Conservation (phyloP, 345 rosid genomes). For the Populus euphratica region DNA sequence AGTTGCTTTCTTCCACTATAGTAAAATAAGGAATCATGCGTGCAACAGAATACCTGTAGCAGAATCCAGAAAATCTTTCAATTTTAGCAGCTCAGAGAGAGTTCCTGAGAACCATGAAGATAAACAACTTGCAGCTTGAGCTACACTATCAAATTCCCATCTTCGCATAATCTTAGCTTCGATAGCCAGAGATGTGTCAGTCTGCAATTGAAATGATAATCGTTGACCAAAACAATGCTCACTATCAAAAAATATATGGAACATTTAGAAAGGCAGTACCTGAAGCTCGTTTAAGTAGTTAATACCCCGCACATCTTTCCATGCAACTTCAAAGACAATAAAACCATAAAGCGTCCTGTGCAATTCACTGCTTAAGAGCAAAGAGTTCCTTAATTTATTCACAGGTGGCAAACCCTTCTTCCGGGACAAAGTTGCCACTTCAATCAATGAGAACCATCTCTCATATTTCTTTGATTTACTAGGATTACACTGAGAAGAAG, state of each 20-base stretch:
- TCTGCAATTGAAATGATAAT: constrained; percentile 46
- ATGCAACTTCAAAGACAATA: constrained; percentile 83
- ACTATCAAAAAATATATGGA: background rate
- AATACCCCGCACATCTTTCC: constrained; percentile 81
- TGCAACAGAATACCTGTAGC: constrained; percentile 45
- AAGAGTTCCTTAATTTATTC: constrained; percentile 58
- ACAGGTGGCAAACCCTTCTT: constrained; percentile 60
- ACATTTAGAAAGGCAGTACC: constrained; percentile 43
- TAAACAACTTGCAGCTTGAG: constrained; percentile 61
- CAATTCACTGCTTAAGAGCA: constrained; percentile 60
- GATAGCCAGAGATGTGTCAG: constrained; percentile 86
- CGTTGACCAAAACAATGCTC: constrained; percentile 20
- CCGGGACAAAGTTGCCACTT: constrained; percentile 52
- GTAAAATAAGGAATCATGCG: constrained; percentile 6
- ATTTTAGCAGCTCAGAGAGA: constrained; percentile 39
- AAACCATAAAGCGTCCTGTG: constrained; percentile 80
- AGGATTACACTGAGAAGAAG: constrained; percentile 27
- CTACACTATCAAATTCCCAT: constrained; percentile 95
- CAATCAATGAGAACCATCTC: constrained; percentile 68
- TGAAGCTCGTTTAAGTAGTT: constrained; percentile 90
- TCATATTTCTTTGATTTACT: constrained; percentile 37
- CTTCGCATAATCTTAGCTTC: constrained; percentile 87
- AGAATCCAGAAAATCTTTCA: constrained; percentile 56
- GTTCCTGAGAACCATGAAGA: constrained; percentile 87
- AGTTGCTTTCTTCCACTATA: background rate